A percentile compares a stretch with the other conserved stretches of the same genome.
phyloP scores from a whole-genome alignment of 192 early-diverging fungal genomes.

The Umbelopsis sp. region DNA sequence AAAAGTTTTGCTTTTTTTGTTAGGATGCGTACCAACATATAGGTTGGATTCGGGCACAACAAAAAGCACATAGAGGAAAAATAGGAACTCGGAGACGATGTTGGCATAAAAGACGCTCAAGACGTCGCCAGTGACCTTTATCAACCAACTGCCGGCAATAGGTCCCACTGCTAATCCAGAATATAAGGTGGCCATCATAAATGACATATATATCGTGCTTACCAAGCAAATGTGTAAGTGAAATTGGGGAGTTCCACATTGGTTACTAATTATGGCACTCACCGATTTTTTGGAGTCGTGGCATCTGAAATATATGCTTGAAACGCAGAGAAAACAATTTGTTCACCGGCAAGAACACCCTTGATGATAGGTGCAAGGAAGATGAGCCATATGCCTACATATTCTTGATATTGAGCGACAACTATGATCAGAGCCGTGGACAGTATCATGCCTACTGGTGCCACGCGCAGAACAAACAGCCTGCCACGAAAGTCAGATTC shows the following conservation, averaged over 20 bases:
- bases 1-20: slow-evolving; percentile 12
- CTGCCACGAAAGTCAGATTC: slow-evolving; percentile 40
- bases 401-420: slow-evolving; percentile 16
- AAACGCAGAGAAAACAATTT: slow-evolving; percentile 24
- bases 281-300: slow-evolving; percentile 32
- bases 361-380: slow-evolving; percentile 33
- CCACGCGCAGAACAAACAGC: slow-evolving; percentile 25
- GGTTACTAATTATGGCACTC: slow-evolving; percentile 3
- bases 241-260: background rate
- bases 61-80: slow-evolving; percentile 18
- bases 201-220: slow-evolving; percentile 10
- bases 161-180: slow-evolving; percentile 14
- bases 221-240: slow-evolving; percentile 14
- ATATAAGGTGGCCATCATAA: slow-evolving; percentile 25
- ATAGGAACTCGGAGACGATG: background rate
- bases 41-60: slow-evolving; percentile 41
- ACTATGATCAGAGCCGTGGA: slow-evolving; percentile 22
- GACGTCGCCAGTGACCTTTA: background rate
- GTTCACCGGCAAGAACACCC: slow-evolving; percentile 34
- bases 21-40: background rate
- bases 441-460: slow-evolving; percentile 27
- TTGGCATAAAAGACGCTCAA: slow-evolving; percentile 18
- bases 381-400: slow-evolving; percentile 32
- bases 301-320: slow-evolving; percentile 43
- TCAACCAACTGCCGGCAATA: slow-evolving; percentile 14